Evolutionary conservation across 495 filamentous ascomycete genomes (phyloP), one percentile per base, ranked within the genome.

Genomic region (Annulohypoxylon moriforme): DNA sequence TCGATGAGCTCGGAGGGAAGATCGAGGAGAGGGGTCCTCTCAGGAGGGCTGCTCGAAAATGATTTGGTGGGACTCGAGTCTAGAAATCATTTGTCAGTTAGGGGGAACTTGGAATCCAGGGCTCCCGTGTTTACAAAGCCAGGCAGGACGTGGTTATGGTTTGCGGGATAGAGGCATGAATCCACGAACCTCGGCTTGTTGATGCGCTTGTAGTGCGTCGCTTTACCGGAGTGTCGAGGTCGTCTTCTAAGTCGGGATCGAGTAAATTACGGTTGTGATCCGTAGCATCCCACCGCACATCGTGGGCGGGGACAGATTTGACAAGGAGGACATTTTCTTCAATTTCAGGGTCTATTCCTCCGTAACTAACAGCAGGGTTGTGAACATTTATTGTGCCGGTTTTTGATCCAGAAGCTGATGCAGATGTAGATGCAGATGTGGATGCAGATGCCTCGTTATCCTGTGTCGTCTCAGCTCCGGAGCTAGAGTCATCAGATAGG

Each of bases 1-100:
- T 88, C 81, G 31, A 93, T 80, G 2, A 94, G 77, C 71, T 94
- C 92, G 38, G 85, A 52, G 3, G 92, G 92, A 1, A 93, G 83
- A 29, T 79, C 69, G 27, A 81, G 70, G 2, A 91, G 60, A 14
- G 38, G 67, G 20, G 69, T 61, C 34, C 50, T 24, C 40, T 62
- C 53, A 16, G 58, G 52, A 60, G 53, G 44, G 6, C 40, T 49
- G n/a, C 36, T 62, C 8, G 53, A 60, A 18, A 42, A 59, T 38
- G 60, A 49, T 53, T 20, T 49, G 34, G 16, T 36, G 13, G 60
- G 57, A 6, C 67, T 71, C 38, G 40, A 31, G 42, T 63, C 74
- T 76, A 42, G 29, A 61, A 52, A 44, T 67, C 57, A 71, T 47
- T 14, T 10, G 65, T 68, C 40, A 73, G 65, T 68, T 55, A 55